These are phyloP conservation scores for Botrytis byssoidea DNA, from an alignment of 2,329 filamentous ascomycete genomes.

Conservation along the genomic window DNA sequence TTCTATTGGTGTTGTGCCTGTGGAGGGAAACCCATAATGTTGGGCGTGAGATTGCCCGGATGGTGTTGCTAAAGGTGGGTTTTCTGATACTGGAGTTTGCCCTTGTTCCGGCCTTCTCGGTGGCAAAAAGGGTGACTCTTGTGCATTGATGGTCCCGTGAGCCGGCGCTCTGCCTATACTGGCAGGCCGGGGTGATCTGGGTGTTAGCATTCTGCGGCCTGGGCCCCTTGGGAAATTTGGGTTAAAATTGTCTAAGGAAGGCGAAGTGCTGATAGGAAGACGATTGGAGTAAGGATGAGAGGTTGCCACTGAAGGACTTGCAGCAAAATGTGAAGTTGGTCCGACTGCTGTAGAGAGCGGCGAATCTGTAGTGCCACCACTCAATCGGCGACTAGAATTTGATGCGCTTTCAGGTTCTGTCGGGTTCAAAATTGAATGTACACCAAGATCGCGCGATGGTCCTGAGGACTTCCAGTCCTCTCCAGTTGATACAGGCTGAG, in stretches of 20 bases:
- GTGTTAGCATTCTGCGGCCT: slow-evolving; percentile 35
- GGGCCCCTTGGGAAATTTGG: slow-evolving; percentile 33
- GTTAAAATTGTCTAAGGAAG: slow-evolving; percentile 27
- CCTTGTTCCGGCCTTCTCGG: slow-evolving; percentile 46
- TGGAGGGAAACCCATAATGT: slow-evolving; percentile 42
- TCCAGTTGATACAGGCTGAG: slow-evolving; percentile 23
- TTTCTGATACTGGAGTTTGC: slow-evolving; percentile 40
- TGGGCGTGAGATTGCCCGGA: slow-evolving; percentile 29
- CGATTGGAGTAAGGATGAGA: slow-evolving; percentile 31
- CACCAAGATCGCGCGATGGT: slow-evolving; percentile 38
- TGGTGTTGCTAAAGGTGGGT: slow-evolving; percentile 45
- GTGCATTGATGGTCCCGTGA: slow-evolving; percentile 49
- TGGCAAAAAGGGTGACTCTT: slow-evolving; percentile 48
- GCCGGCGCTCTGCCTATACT: slow-evolving; percentile 48
- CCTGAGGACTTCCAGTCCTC: slow-evolving; percentile 33
- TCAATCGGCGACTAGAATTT: slow-evolving; percentile 28
- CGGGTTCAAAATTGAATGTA: slow-evolving; percentile 41
- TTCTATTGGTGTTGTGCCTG: slow-evolving; percentile 41
- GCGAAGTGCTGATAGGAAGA: slow-evolving; percentile 28
- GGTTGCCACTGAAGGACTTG: slow-evolving; percentile 29
- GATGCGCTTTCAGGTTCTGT: slow-evolving; percentile 33
- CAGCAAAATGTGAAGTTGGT: slow-evolving; percentile 30
- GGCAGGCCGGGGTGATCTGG: slow-evolving; percentile 48
- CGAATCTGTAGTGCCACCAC: slow-evolving; percentile 30
- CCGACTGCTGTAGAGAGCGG: slow-evolving; percentile 28